Evolutionary conservation across 2,329 filamentous ascomycete genomes (phyloP).

Genomic region (Trichoderma arundinaceum): DNA sequence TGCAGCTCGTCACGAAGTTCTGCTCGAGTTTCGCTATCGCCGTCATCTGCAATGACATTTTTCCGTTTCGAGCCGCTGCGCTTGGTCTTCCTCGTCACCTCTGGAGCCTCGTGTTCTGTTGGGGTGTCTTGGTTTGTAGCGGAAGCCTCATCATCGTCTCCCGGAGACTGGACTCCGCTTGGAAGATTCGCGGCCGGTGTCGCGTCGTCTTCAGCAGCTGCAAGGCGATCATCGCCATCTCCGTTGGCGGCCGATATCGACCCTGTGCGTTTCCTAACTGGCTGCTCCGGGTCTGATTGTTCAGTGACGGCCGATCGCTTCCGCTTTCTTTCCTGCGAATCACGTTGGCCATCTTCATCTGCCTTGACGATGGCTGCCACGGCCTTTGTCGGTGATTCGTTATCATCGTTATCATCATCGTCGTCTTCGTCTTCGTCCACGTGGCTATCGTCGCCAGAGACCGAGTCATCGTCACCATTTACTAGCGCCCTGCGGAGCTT

Average conservation of each 20-base stretch:
- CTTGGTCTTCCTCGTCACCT: conserved; percentile 49
- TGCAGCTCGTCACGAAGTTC: conserved; percentile 44
- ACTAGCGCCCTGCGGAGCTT: conserved; percentile 67
- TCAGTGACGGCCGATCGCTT: conserved; percentile 57
- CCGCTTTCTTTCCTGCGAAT: conserved; percentile 53
- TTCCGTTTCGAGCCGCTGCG: conserved; percentile 51
- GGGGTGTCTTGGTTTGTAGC: conserved; percentile 40
- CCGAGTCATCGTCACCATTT: conserved; percentile 48
- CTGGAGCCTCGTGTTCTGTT: conserved; percentile 42
- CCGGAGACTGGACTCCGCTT: conserved; percentile 49
- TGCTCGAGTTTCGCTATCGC: conserved; percentile 42
- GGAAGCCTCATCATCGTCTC: conserved; percentile 53
- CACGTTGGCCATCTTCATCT: conserved; percentile 43
- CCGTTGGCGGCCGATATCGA: conserved; percentile 52
- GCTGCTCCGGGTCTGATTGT: conserved; percentile 54
- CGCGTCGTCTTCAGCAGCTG: conserved; percentile 42
- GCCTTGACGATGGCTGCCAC: conserved; percentile 39
- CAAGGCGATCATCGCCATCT: conserved; percentile 43
- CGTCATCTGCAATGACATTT: conserved; percentile 38
- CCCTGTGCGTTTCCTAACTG: conserved; percentile 60
- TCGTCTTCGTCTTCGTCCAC: conserved; percentile 47
- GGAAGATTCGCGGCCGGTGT: conserved; percentile 44
- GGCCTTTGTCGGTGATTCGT: conserved; percentile 45
- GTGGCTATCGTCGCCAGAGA: conserved; percentile 48
- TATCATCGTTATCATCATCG: conserved; percentile 44